Conservation (phyloP, 208 protist genomes). For the Acanthamoeba healyi region DNA sequence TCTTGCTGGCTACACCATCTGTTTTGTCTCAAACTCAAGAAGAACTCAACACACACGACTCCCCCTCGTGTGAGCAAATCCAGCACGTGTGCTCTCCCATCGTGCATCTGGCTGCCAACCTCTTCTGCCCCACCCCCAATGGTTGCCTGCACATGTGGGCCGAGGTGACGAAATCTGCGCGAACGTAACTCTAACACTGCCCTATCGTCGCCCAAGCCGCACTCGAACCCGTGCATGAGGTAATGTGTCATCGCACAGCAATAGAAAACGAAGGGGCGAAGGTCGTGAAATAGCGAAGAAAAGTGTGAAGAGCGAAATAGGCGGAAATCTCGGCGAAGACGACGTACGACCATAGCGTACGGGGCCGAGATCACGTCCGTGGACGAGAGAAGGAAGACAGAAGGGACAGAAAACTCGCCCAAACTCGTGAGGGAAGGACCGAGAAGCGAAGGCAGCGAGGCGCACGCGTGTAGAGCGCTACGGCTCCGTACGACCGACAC, state of each 20-base stretch:
- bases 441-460: neutral
- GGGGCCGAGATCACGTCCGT: neutral
- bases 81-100: no score
- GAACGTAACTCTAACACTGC: no score
- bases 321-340: neutral
- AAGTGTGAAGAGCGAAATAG: neutral
- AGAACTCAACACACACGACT: neutral
- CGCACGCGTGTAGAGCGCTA: neutral
- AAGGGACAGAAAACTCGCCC: slow-evolving; percentile 19
- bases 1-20: slow-evolving; percentile 6
- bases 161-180: no score
- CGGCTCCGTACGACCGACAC: neutral
- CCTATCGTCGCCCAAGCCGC: neutral
- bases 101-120: no score
- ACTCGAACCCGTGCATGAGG: neutral
- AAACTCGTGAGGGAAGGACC: neutral
- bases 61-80: no score
- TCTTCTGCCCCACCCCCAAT: no score
- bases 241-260: neutral
- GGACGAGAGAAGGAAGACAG: neutral
- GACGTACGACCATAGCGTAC: neutral
- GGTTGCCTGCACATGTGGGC: no score
- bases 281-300: neutral
- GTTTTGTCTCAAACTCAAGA: neutral
- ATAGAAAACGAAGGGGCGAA: neutral